Percentiles rank a stretch among this genome's conserved stretches.
Evolutionary conservation across 257 asterid species (phyloP).

Genomic region (Nicotiana undulata): DNA sequence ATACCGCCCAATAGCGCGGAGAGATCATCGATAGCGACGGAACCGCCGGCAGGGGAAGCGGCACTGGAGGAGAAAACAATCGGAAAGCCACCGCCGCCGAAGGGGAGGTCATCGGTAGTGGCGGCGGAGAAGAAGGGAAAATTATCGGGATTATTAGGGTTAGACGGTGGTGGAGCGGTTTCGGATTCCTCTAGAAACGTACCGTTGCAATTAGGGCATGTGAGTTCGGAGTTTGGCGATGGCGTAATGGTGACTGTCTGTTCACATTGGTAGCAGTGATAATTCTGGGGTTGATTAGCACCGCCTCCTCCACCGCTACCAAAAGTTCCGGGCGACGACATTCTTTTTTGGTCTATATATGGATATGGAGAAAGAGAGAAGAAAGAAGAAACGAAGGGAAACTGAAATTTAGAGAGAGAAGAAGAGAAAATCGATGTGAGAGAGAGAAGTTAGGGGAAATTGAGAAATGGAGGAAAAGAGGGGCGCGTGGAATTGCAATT

Average conservation of each 20-base stretch:
- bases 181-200: slow-evolving; percentile 66
- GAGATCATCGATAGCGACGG: slow-evolving; percentile 20
- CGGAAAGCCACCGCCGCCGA: slow-evolving; percentile 15
- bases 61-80: slow-evolving; percentile 24
- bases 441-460: neutral
- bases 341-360: neutral
- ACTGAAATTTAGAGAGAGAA: neutral
- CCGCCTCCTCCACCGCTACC: slow-evolving; percentile 9
- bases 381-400: neutral
- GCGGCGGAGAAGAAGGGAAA: slow-evolving; percentile 23
- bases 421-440: neutral
- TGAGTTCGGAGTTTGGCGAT: slow-evolving; percentile 49
- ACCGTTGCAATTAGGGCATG: slow-evolving; percentile 70
- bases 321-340: slow-evolving; percentile 9
- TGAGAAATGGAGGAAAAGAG: neutral
- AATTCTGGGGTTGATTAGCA: slow-evolving; percentile 11
- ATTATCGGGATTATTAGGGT: slow-evolving; percentile 16
- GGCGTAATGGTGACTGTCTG: slow-evolving; percentile 37
- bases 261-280: slow-evolving; percentile 68
- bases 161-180: slow-evolving; percentile 29
- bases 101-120: slow-evolving; percentile 22
- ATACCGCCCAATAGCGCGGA: slow-evolving; percentile 17
- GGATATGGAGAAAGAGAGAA: neutral
- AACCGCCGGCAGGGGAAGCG: slow-evolving; percentile 27
- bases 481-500: neutral